phyloP scores from a whole-genome alignment of 2,329 filamentous ascomycete genomes.

The Chaetomium olivaceum region DNA sequence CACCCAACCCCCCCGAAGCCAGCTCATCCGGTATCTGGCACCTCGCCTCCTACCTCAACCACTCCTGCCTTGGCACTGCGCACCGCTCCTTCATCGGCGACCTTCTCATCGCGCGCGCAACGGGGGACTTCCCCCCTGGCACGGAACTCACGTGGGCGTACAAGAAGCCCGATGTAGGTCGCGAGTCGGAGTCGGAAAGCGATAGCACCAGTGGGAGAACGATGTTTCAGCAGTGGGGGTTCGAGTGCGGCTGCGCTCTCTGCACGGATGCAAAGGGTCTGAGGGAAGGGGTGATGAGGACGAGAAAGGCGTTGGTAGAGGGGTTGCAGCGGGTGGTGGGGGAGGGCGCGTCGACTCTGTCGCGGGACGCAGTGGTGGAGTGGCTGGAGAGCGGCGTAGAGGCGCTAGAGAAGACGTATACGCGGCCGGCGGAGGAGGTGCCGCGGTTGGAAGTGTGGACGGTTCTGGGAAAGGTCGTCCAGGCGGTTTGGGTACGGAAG shows the following conservation, averaged over 20 bases:
- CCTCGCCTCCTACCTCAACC: conserved; percentile 53
- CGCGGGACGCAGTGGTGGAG: not conserved
- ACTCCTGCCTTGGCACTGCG: conserved; percentile 47
- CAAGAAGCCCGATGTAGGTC: conserved; percentile 22
- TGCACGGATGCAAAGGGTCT: conserved; percentile 39
- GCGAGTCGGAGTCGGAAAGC: too few relatives aligned
- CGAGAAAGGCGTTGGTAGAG: not conserved
- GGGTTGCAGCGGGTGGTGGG: not conserved
- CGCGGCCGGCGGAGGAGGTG: conserved; percentile 4
- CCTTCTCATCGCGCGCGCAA: conserved; percentile 42
- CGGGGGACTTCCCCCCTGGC: conserved; percentile 43
- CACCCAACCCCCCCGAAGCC: conserved; percentile 4
- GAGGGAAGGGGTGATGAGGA: conserved; percentile 8
- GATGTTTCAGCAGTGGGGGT: conserved; percentile 42
- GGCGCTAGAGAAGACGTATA: conserved; percentile 33
- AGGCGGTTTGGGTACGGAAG: not conserved
- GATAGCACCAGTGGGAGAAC: conserved; percentile 35
- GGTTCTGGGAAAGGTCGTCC: conserved; percentile 27
- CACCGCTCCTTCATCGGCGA: conserved; percentile 55
- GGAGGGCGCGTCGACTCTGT: not conserved
- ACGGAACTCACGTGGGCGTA: conserved; percentile 51
- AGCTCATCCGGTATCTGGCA: conserved; percentile 47
- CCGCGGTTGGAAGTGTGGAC: conserved; percentile 31
- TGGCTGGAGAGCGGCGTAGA: conserved; percentile 23
- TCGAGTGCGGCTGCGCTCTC: conserved; percentile 42